Conservation (phyloP, 768 basidiomycete genomes). For the Naganishia onofrii region DNA sequence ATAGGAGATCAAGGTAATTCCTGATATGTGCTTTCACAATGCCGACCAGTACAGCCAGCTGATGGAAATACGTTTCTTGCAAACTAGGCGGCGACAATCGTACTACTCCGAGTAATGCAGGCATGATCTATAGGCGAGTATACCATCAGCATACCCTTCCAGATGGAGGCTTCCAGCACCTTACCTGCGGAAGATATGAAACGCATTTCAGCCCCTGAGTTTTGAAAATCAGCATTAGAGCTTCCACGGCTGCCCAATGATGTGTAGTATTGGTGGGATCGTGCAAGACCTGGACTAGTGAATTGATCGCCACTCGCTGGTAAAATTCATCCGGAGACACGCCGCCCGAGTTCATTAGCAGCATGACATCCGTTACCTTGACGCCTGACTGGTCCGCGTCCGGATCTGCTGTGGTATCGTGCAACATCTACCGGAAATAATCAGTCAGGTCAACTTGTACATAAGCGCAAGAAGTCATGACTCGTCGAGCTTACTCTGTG, state of each 20-base stretch:
- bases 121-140: slow-evolving; percentile 64
- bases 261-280: slow-evolving; percentile 81
- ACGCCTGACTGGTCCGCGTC: slow-evolving; percentile 61
- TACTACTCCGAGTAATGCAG: slow-evolving; percentile 86
- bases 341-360: slow-evolving; percentile 51
- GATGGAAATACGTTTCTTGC: slow-evolving; percentile 83
- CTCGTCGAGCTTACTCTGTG: slow-evolving; percentile 68
- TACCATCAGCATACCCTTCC: neutral
- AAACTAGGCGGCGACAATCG: slow-evolving; percentile 69
- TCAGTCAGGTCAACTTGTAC: slow-evolving; percentile 1
- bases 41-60: slow-evolving; percentile 87
- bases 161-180: slow-evolving; percentile 8
- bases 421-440: slow-evolving; percentile 43
- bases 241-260: slow-evolving; percentile 92
- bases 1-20: slow-evolving; percentile 81
- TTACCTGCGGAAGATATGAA: slow-evolving; percentile 85
- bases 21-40: slow-evolving; percentile 98
- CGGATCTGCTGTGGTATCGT: slow-evolving; percentile 61
- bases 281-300: slow-evolving; percentile 78
- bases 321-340: slow-evolving; percentile 89
- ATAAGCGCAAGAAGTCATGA: neutral
- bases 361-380: slow-evolving; percentile 54
- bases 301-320: slow-evolving; percentile 88
- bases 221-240: slow-evolving; percentile 98
- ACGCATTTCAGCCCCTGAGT: slow-evolving; percentile 96